Percentiles rank a stretch among this genome's conserved stretches.
phyloP scores from a whole-genome alignment of 2,329 filamentous ascomycete genomes.

The Lachnellula subtilissima region DNA sequence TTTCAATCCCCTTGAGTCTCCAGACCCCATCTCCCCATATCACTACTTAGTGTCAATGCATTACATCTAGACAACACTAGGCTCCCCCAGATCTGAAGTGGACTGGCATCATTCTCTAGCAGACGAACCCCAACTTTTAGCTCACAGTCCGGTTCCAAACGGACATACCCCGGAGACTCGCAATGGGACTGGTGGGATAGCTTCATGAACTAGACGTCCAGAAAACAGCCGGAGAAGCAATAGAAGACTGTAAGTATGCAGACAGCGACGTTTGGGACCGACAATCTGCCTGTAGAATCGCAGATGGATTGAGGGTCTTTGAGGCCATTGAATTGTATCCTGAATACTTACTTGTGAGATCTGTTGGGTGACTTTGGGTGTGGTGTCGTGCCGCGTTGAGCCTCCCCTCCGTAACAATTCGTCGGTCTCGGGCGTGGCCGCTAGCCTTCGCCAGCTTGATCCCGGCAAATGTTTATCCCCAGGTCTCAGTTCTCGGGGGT shows the following conservation, averaged over 20 bases:
- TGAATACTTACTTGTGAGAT: neutral
- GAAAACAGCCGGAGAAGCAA: slow-evolving; percentile 3
- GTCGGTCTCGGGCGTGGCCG: neutral
- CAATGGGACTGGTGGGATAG: neutral
- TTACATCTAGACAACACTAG: neutral
- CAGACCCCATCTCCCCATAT: neutral
- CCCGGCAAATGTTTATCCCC: neutral
- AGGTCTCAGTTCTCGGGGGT: neutral
- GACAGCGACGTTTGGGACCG: no score
- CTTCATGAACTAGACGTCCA: neutral
- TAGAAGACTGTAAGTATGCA: neutral
- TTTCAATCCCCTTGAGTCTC: slow-evolving; percentile 2
- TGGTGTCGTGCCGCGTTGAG: neutral
- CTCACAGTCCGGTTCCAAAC: slow-evolving; percentile 1
- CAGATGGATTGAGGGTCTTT: neutral
- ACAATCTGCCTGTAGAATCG: neutral
- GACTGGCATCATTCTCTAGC: neutral
- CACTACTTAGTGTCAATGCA: neutral
- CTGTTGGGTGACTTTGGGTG: neutral
- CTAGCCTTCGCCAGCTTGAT: no score
- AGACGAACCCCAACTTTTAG: neutral
- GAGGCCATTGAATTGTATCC: neutral
- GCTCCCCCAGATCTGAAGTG: neutral
- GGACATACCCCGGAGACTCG: neutral
- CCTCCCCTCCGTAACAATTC: slow-evolving; percentile 1